Percentiles rank a stretch among this genome's conserved stretches.
phyloP scores from a whole-genome alignment of 306 rosid species.

The Gillenia trifoliata region DNA sequence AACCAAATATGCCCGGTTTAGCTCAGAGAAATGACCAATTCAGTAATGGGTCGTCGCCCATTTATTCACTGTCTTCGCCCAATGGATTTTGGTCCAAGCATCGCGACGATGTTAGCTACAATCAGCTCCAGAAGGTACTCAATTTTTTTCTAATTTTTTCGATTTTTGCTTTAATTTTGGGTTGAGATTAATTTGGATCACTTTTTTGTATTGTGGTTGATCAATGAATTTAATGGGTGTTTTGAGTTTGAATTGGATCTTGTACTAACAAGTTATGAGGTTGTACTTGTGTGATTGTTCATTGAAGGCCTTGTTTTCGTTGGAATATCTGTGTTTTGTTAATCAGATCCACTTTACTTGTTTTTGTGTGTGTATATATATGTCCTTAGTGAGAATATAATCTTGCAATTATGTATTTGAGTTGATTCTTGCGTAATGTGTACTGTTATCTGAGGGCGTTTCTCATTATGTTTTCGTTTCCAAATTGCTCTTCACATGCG shows the following conservation, averaged over 20 bases:
- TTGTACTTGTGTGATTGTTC: constrained; percentile 15
- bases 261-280: constrained; percentile 18
- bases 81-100: constrained; percentile 88
- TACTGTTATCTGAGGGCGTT: neutral
- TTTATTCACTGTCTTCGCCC: constrained; percentile 46
- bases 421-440: constrained; percentile 9
- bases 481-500: neutral
- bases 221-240: constrained; percentile 14
- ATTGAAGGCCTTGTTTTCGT: constrained; percentile 11
- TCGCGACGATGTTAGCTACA: constrained; percentile 57
- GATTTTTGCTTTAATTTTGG: constrained; percentile 6
- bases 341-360: constrained; percentile 21
- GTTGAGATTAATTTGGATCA: constrained; percentile 28
- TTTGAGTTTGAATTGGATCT: constrained; percentile 48
- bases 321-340: constrained; percentile 22
- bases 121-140: constrained; percentile 88
- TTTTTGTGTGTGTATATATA: neutral
- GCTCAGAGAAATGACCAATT: constrained; percentile 65
- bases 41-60: constrained; percentile 53
- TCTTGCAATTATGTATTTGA: neutral
- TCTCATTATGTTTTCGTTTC: neutral
- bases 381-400: neutral
- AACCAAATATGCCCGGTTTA: constrained; percentile 75
- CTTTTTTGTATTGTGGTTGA: constrained; percentile 19
- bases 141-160: constrained; percentile 11